A percentile compares a stretch with the other conserved stretches of the same genome.
phyloP scores from a whole-genome alignment of 768 basidiomycete species.

The Suillus hirtellus region DNA sequence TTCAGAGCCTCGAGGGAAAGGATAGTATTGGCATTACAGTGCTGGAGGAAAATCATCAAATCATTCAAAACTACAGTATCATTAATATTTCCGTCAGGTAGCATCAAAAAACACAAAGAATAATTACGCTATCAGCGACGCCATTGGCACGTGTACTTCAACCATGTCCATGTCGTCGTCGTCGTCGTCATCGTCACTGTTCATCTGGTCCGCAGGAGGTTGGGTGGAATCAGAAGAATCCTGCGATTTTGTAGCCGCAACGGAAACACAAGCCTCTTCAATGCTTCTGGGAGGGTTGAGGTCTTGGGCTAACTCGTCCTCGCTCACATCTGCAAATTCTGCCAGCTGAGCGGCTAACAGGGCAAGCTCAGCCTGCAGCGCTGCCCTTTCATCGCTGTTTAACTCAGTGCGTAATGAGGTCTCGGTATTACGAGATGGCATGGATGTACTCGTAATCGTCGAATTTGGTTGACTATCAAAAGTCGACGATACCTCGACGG shows the following conservation, averaged over 20 bases:
- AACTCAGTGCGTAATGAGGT: constrained; percentile 24
- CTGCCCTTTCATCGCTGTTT: constrained; percentile 54
- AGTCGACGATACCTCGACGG: constrained; percentile 6
- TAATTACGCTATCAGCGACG: constrained; percentile 19
- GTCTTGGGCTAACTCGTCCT: constrained; percentile 32
- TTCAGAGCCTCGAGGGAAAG: background rate
- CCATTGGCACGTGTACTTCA: constrained; percentile 25
- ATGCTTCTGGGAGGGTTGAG: constrained; percentile 15
- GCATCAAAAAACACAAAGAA: constrained; percentile 3
- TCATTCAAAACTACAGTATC: constrained; percentile 5
- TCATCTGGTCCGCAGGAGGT: background rate
- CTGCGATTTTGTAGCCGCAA: background rate
- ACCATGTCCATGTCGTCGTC: constrained; percentile 29
- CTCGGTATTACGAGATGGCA: constrained; percentile 11
- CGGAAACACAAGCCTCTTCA: background rate
- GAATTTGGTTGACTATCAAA: constrained; percentile 10
- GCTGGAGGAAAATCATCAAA: background rate
- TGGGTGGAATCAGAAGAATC: background rate
- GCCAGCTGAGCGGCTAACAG: constrained; percentile 71
- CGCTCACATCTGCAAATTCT: constrained; percentile 55
- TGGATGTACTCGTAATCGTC: constrained; percentile 5
- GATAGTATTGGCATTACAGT: background rate
- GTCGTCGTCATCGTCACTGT: constrained; percentile 15
- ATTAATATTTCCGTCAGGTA: constrained; percentile 5
- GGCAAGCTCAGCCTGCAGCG: constrained; percentile 72